phyloP scores from a whole-genome alignment of 1,284 basidiomycete species.

The Gyrodon tennesseensis region DNA sequence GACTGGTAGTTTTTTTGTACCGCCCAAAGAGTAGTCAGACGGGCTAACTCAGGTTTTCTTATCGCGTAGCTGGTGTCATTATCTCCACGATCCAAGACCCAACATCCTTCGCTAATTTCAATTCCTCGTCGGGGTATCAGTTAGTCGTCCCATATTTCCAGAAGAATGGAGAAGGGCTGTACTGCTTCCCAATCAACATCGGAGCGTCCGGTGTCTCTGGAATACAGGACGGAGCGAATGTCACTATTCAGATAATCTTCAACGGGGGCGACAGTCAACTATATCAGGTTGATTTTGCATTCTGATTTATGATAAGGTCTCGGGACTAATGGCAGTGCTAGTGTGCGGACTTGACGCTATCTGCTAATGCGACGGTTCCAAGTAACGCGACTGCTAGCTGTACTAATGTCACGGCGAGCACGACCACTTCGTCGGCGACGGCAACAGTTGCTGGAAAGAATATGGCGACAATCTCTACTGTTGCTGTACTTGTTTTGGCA shows the following conservation, averaged over 20 bases:
- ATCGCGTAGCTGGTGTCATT: constrained; percentile 45
- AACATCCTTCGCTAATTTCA: constrained; percentile 57
- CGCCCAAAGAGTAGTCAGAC: no score
- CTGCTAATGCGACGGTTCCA: constrained; percentile 37
- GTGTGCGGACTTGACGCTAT: constrained; percentile 42
- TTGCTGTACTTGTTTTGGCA: constrained; percentile 18
- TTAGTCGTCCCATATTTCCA: constrained; percentile 50
- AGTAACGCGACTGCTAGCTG: constrained; percentile 35
- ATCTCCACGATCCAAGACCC: constrained; percentile 54
- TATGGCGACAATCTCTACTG: constrained; percentile 9
- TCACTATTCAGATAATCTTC: constrained; percentile 52
- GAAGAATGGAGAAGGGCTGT: constrained; percentile 49
- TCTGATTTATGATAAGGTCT: background rate
- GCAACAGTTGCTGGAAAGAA: constrained; percentile 30
- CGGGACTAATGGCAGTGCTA: constrained; percentile 15
- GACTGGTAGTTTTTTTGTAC: constrained; percentile 41
- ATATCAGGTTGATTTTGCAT: constrained; percentile 49
- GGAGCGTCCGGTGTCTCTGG: constrained; percentile 49
- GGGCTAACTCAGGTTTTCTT: constrained; percentile 13
- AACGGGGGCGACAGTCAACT: constrained; percentile 56
- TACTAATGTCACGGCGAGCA: constrained; percentile 30
- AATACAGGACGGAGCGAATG: constrained; percentile 51
- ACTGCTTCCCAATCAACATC: constrained; percentile 59
- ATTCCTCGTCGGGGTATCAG: constrained; percentile 44
- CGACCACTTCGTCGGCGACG: constrained; percentile 23